Conservation (phyloP, 345 rosid genomes). For the Ceriops zippeliana region DNA sequence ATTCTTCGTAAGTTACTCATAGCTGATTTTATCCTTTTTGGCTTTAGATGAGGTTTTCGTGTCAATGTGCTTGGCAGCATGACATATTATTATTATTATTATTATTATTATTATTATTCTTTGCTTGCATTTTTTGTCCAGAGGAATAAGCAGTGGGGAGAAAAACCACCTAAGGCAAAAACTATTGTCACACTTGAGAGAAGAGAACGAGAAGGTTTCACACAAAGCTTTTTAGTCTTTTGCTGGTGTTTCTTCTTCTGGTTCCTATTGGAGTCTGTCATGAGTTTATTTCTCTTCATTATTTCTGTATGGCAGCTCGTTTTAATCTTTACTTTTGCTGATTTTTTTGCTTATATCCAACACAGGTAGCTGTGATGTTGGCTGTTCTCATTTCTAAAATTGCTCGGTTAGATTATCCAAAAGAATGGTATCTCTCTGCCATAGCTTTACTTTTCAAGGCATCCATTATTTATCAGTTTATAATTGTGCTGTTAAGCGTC, state of each 20-base stretch:
- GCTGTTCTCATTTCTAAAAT: conserved; percentile 88
- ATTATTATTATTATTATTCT: neutral
- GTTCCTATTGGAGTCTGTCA: neutral
- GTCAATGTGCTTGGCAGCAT: too few relatives aligned
- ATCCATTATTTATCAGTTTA: neutral
- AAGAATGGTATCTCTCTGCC: conserved; percentile 54
- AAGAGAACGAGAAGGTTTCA: conserved; percentile 74
- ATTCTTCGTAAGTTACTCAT: conserved; percentile 48
- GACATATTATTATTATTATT: too few relatives aligned
- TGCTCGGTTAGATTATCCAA: conserved; percentile 95
- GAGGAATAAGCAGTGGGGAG: conserved; percentile 88
- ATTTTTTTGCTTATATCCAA: conserved; percentile 6
- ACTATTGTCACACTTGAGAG: conserved; percentile 72
- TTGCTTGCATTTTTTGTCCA: conserved; percentile 28
- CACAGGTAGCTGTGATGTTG: conserved; percentile 75
- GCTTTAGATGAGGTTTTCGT: neutral
- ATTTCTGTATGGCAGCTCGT: neutral
- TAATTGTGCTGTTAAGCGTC: neutral
- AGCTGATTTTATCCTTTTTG: neutral
- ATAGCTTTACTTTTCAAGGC: neutral
- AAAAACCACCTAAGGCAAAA: conserved; percentile 73
- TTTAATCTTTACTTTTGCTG: neutral
- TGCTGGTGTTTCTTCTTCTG: conserved; percentile 2
- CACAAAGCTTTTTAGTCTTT: neutral
- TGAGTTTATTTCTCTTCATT: neutral